A percentile compares a stretch with the other conserved stretches of the same genome.
phyloP scores from a whole-genome alignment of 768 basidiomycete species.

The Pisolithus albus region DNA sequence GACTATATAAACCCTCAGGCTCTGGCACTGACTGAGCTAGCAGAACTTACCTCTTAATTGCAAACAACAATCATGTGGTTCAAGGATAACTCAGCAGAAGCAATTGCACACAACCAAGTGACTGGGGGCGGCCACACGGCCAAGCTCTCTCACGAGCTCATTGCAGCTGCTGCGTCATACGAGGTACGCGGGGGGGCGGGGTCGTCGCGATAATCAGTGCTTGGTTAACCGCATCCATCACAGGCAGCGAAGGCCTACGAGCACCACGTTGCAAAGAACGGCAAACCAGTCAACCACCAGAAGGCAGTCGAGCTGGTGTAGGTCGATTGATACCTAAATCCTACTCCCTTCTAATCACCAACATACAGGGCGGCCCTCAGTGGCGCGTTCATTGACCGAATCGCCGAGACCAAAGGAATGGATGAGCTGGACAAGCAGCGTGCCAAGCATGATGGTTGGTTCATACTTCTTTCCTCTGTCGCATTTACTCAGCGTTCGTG shows the following conservation, averaged over 20 bases:
- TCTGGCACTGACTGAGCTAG: too few species aligned
- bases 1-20: too few species aligned
- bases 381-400: constrained; percentile 20
- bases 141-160: constrained; percentile 20
- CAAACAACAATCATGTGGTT: constrained; percentile 16
- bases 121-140: constrained; percentile 10
- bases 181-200: constrained; percentile 14
- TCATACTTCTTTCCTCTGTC: too few species aligned
- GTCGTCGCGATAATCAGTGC: not conserved
- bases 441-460: constrained; percentile 19
- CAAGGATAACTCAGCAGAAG: constrained; percentile 17
- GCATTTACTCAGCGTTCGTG: not conserved
- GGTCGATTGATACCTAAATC: not conserved
- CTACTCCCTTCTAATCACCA: not conserved
- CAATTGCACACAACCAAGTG: constrained; percentile 17
- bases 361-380: constrained; percentile 18
- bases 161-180: constrained; percentile 24
- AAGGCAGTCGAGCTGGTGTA: constrained; percentile 22
- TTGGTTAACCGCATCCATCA: not conserved
- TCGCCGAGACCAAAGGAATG: constrained; percentile 21
- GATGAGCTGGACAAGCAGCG: constrained; percentile 15
- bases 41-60: too few species aligned
- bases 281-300: constrained; percentile 19
- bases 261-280: constrained; percentile 11
- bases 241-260: constrained; percentile 27